phyloP scores from a whole-genome alignment of 2,329 filamentous ascomycete genomes.

The Fusarium multiceps region DNA sequence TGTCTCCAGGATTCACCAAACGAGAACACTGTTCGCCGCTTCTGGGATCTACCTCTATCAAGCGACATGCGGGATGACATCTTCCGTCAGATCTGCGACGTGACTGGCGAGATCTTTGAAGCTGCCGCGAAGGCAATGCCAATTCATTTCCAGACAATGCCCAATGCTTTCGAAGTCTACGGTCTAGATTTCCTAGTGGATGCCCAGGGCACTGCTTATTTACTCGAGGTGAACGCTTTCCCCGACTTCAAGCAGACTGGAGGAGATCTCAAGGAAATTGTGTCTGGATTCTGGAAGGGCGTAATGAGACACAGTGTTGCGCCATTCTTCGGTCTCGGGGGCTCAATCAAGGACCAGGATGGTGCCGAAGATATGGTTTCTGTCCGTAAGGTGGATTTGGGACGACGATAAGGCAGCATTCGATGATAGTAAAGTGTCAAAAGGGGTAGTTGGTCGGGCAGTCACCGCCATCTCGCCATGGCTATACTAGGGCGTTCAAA shows the following conservation, averaged over 20 bases:
- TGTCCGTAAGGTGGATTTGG: slow-evolving; percentile 66
- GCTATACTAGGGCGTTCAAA: slow-evolving; percentile 18
- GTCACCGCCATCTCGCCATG: background rate
- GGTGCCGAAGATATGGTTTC: slow-evolving; percentile 60
- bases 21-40: slow-evolving; percentile 75
- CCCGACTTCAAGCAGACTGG: slow-evolving; percentile 97
- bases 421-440: background rate
- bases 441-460: background rate
- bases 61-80: slow-evolving; percentile 69
- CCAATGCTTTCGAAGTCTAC: slow-evolving; percentile 91
- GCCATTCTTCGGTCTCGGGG: slow-evolving; percentile 69
- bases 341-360: slow-evolving; percentile 36
- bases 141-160: slow-evolving; percentile 90
- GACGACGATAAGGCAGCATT: slow-evolving; percentile 50
- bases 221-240: slow-evolving; percentile 95
- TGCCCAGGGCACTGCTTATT: slow-evolving; percentile 69
- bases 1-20: slow-evolving; percentile 78
- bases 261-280: slow-evolving; percentile 77
- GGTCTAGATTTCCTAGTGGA: slow-evolving; percentile 92
- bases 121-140: slow-evolving; percentile 86
- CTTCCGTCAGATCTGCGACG: slow-evolving; percentile 77
- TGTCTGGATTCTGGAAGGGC: slow-evolving; percentile 80
- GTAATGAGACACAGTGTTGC: slow-evolving; percentile 75
- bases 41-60: slow-evolving; percentile 72
- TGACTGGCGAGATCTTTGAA: slow-evolving; percentile 84